Conservation (phyloP, 2,329 filamentous ascomycete genomes). For the Fusarium foetens region DNA sequence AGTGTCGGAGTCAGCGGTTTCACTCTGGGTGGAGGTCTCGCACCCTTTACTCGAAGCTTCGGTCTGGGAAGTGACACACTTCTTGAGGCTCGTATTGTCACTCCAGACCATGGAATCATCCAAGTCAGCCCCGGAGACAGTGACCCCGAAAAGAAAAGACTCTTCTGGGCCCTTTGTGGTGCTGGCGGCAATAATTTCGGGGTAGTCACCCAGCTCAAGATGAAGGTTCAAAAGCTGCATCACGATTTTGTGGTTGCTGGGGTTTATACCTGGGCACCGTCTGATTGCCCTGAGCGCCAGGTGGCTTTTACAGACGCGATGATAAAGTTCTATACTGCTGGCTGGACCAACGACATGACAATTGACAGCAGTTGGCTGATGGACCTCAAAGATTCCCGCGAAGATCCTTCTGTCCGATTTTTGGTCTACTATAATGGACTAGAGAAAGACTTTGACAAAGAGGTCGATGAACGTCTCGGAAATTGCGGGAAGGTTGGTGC, state of each 20-base stretch:
- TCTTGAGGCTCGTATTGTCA: constrained; percentile 7
- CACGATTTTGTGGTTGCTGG: constrained; percentile 38
- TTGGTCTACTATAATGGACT: constrained; percentile 28
- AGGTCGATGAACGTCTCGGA: constrained; percentile 5
- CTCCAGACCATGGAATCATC: neutral
- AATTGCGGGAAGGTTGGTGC: rapidly evolving
- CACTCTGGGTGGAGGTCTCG: constrained; percentile 50
- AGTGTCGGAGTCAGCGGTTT: constrained; percentile 54
- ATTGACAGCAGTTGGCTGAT: constrained; percentile 42
- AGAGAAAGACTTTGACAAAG: neutral
- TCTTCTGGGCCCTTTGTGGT: constrained; percentile 55
- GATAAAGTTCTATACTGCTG: constrained; percentile 39
- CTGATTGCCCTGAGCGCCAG: neutral
- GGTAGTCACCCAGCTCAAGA: constrained; percentile 48
- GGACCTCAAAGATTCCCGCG: constrained; percentile 4
- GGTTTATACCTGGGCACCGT: constrained; percentile 34
- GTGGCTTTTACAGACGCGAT: constrained; percentile 30
- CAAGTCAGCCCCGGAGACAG: rapidly evolving
- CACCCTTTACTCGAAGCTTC: constrained; percentile 47
- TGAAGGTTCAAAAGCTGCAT: constrained; percentile 35
- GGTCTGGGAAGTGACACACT: constrained; percentile 22
- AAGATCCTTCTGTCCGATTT: constrained; percentile 17
- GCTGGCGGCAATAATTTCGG: constrained; percentile 55
- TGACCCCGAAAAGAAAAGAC: neutral
- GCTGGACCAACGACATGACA: constrained; percentile 45